A percentile compares a stretch with the other conserved stretches of the same genome.
Conservation (phyloP, 192 early-diverging fungal species). For the Coemansia sp. region DNA sequence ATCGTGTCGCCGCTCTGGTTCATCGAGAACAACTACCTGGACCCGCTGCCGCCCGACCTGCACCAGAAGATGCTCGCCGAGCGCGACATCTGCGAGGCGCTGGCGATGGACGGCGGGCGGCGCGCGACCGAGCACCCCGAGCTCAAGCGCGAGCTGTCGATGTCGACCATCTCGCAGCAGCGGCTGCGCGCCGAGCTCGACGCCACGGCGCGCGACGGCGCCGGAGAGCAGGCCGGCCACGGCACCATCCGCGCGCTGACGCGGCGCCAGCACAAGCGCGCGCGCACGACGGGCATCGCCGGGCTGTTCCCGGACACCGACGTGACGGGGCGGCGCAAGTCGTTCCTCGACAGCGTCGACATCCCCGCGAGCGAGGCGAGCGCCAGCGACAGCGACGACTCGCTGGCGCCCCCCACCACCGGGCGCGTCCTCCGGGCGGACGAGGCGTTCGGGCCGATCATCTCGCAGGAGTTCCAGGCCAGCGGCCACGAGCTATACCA, state of each 20-base stretch:
- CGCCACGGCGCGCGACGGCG: constrained; percentile 15
- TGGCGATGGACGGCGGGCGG: constrained; percentile 2
- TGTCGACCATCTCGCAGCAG: constrained; percentile 30
- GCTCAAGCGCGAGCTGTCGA: constrained; percentile 41
- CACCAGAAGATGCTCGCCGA: constrained; percentile 26
- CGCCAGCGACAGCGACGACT: constrained; percentile 16
- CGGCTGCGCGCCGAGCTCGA: constrained; percentile 43
- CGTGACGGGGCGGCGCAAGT: constrained; percentile 19
- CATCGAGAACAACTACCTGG: constrained; percentile 33
- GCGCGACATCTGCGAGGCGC: constrained; percentile 36
- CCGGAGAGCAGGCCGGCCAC: background rate
- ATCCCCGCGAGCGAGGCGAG: constrained; percentile 26
- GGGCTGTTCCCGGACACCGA: constrained; percentile 23
- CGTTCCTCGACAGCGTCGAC: constrained; percentile 43
- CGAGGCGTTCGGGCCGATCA: constrained; percentile 35
- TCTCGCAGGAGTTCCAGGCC: constrained; percentile 48
- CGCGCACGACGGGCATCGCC: constrained; percentile 22
- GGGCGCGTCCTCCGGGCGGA: too few relatives aligned
- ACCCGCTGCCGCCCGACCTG: constrained; percentile 28
- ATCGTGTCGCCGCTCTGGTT: constrained; percentile 36
- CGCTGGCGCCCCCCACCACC: too few relatives aligned
- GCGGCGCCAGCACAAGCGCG: constrained; percentile 40
- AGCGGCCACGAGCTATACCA: constrained; percentile 6
- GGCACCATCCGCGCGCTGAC: constrained; percentile 47
- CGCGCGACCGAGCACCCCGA: constrained; percentile 30